Base-by-base conservation (phyloP, 1,284 basidiomycete genomes). In the Cutaneotrichosporon spelunceum region DNA sequence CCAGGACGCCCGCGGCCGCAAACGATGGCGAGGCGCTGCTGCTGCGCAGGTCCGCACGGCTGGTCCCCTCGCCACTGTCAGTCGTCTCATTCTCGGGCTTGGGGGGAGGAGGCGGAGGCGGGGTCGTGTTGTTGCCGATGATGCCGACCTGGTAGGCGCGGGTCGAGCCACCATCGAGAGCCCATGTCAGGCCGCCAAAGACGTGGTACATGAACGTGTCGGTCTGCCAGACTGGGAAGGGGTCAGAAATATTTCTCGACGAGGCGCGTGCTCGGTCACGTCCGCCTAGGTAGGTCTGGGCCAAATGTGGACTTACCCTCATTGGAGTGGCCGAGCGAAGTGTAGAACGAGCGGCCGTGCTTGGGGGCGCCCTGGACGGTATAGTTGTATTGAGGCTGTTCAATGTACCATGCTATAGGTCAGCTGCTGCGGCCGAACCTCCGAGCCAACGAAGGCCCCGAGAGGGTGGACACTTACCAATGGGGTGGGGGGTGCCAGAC, bases 311-410 rank as follows among this genome's bases (percentile, higher is more conserved):
- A 58, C 45, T 57, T 36, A 76, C 74, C 89, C 68, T 87, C 84
- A 69, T 85, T 87, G 60, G 85, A 73, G 72, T 92, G 90, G 2
- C 89, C 89, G 2, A 91, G 81, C 62, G 85, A 86, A 0, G 90
- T 91, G 76, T 89, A 91, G 78, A 88, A 91, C 65, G 87, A 88
- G 48, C 89, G 83, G n/a, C 89, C 90, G 1, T 85, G 81, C 24
- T 79, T 78, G 2, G 76, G 77, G 3, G 79, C 81, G 14, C 65
- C 67, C 11, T 64, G 34, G 21, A 60, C 9, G 16, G 23, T 21
- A 16, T 13, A 16, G 21, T 44, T 44, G 55, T 56, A 47, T 21
- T 36, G 16, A 19, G 72, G 74, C 62, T 83, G 74, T 63, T 87
- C 85, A 71, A 90, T 88, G 75, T 83, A 91, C 90, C 90, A 92